Percentiles rank a stretch among this genome's conserved stretches.
These are phyloP conservation scores for Ophiorrhiza pumila DNA, from an alignment of 257 asterid genomes.

Conservation along the genomic window DNA sequence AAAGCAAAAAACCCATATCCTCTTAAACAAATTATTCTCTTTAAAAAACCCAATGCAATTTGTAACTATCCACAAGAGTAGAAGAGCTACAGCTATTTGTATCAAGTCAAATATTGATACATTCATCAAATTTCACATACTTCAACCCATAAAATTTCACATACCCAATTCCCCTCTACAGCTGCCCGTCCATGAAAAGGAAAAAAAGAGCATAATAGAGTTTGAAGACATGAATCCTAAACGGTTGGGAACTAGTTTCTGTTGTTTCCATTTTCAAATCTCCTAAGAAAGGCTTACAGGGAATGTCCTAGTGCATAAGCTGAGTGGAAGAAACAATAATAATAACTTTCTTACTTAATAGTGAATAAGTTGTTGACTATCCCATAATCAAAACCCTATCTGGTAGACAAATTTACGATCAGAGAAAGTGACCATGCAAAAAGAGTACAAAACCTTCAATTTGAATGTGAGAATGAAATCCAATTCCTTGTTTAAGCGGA, in stretches of 20 bases:
- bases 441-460: slow-evolving; percentile 56
- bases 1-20: too few relatives aligned
- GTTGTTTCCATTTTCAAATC: background rate
- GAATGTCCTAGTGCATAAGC: slow-evolving; percentile 1
- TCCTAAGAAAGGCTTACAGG: background rate
- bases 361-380: background rate
- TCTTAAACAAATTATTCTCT: too few relatives aligned
- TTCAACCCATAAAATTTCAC: too few relatives aligned
- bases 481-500: slow-evolving; percentile 87
- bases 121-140: too few relatives aligned
- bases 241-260: background rate
- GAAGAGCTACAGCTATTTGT: too few relatives aligned
- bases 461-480: slow-evolving; percentile 90
- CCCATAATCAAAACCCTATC: background rate
- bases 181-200: too few relatives aligned
- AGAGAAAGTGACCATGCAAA: background rate
- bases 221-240: background rate
- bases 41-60: too few relatives aligned
- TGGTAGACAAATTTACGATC: background rate
- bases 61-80: too few relatives aligned
- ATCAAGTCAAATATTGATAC: too few relatives aligned
- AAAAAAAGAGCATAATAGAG: background rate
- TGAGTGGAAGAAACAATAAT: background rate
- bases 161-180: too few relatives aligned
- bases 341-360: background rate